Base-by-base conservation (phyloP, 1,284 basidiomycete genomes). In the Sanghuangporus baumii region DNA sequence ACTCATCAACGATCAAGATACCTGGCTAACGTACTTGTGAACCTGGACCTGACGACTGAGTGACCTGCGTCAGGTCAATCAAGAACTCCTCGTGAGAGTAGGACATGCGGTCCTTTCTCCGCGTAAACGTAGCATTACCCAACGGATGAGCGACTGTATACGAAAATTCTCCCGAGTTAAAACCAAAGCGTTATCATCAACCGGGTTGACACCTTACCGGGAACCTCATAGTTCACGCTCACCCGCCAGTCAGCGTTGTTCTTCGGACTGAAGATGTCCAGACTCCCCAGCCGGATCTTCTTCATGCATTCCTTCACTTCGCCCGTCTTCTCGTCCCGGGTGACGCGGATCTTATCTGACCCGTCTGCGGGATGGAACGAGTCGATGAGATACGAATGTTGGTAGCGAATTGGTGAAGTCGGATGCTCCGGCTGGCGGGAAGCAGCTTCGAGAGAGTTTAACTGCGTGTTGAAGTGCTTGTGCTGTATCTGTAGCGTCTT, bases 31-130 rank as follows among this genome's bases (percentile, higher is more conserved):
- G 74, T 31, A 63, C 82, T 63, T 71, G 81, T 77, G 64, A 74
- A 73, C 63, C 74, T 78, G 0, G 80, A 73, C 78, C 73, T 11
- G 73, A 67, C 37, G 75, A 75, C 12, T 86, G 79, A 6, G 84
- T 86, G 56, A 99, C 96, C 73, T 96, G 93, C 0, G 96, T 99
- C 54, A 99, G 81, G 75, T 99, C 96, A 66, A 99, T 89, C 68
- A 83, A 83, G 72, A 94, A 94, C 66, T 96, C 87, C 75, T 98
- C 94, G 74, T 98, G 96, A 1, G 87, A 78, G 73, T 99, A 99
- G 68, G 91, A 93, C 70, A 98, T 81, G 41, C 97, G 82, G 74
- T 99, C 94, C 77, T 97, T 99, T 76, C 83, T 82, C 65, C 93
- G 84, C 36, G 82, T 81, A 67, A 82, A 77, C 1, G 79, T 79